Percentiles rank a stretch among this genome's conserved stretches.
These are phyloP conservation scores for Colletotrichum zoysiae DNA, from an alignment of 2,329 filamentous ascomycete genomes.

Conservation along the genomic window DNA sequence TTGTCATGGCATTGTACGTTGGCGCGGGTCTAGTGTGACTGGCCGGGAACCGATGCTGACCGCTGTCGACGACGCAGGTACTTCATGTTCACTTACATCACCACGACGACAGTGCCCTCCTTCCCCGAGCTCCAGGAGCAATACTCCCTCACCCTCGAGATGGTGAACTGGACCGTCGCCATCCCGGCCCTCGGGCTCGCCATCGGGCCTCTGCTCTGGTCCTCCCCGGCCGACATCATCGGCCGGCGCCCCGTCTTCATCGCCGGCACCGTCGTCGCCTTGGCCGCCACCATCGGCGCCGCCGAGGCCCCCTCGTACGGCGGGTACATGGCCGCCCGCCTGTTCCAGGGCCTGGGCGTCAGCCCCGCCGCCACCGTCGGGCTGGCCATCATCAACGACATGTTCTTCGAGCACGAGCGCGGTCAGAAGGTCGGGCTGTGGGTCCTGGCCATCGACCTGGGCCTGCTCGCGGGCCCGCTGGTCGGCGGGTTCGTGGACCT, in stretches of 20 bases:
- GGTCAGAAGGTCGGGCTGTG: constrained; percentile 68
- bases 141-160: constrained; percentile 58
- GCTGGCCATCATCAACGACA: constrained; percentile 65
- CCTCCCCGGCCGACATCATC: constrained; percentile 62
- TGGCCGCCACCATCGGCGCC: constrained; percentile 51
- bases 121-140: constrained; percentile 62
- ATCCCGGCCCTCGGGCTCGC: constrained; percentile 63
- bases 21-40: background rate
- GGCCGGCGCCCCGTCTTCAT: constrained; percentile 65
- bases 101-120: constrained; percentile 67
- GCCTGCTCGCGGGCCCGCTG: constrained; percentile 58
- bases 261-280: constrained; percentile 51
- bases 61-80: constrained; percentile 53
- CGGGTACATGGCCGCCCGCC: constrained; percentile 69
- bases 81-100: constrained; percentile 70
- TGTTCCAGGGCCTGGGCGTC: constrained; percentile 69
- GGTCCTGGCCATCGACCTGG: constrained; percentile 67
- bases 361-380: constrained; percentile 67
- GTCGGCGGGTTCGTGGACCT: constrained; percentile 65
- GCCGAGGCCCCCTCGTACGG: constrained; percentile 54
- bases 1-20: constrained; percentile 65
- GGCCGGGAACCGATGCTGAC: background rate
- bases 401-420: constrained; percentile 69
- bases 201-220: constrained; percentile 64
- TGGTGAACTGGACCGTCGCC: constrained; percentile 68